Conservation (phyloP, 1,284 basidiomycete genomes). For the Cutaneotrichosporon spelunceum region DNA sequence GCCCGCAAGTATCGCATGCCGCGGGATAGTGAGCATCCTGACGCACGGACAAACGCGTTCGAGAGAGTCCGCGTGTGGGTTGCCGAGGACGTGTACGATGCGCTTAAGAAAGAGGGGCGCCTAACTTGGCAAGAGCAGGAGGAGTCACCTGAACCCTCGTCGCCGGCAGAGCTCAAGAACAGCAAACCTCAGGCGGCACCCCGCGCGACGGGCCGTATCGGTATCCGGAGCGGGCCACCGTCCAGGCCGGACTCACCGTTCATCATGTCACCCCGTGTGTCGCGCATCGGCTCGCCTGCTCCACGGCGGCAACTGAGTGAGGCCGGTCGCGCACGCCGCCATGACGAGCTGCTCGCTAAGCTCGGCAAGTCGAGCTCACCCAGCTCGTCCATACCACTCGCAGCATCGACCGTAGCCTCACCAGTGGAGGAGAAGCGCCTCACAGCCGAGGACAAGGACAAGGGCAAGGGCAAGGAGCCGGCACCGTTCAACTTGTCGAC, state of each 20-base stretch:
- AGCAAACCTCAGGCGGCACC: background rate
- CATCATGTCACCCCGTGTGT: conserved; percentile 8
- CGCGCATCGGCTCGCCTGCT: conserved; percentile 14
- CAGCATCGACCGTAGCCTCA: background rate
- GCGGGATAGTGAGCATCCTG: conserved; percentile 23
- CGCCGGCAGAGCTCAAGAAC: background rate
- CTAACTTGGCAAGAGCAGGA: conserved; percentile 19
- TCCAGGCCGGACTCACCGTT: conserved; percentile 18
- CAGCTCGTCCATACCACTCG: background rate
- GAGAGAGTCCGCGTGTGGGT: conserved; percentile 20
- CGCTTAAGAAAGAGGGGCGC: conserved; percentile 14
- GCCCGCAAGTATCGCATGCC: conserved; percentile 25
- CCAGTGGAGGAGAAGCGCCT: background rate
- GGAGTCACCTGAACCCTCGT: background rate
- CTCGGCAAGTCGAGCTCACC: conserved; percentile 6
- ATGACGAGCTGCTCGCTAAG: conserved; percentile 25
- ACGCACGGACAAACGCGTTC: conserved; percentile 17
- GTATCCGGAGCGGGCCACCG: conserved; percentile 2
- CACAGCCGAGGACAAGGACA: background rate
- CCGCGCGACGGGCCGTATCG: conserved; percentile 6
- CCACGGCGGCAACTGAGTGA: conserved; percentile 18
- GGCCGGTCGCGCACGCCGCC: conserved; percentile 17
- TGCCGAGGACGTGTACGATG: conserved; percentile 14
- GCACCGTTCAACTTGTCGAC: conserved; percentile 5
- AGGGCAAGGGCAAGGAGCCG: conserved; percentile 3